Conservation (phyloP, 805 yeast species). For the Candida taoyuanica region DNA sequence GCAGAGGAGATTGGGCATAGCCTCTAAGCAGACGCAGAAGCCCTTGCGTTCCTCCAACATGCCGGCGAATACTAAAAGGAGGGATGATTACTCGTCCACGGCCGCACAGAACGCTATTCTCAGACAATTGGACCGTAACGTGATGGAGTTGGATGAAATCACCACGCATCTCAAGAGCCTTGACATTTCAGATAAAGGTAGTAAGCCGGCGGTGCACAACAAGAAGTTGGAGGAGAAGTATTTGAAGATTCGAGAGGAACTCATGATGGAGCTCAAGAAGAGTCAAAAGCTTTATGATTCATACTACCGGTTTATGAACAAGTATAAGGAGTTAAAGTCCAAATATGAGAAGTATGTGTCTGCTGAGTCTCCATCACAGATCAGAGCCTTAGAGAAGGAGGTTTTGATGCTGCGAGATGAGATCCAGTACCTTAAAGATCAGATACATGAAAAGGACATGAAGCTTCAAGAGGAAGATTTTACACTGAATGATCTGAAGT, state of each 20-base stretch:
- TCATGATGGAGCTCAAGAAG: conserved; percentile 31
- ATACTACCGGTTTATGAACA: conserved; percentile 29
- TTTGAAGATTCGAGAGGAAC: conserved; percentile 26
- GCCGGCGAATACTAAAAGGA: not conserved
- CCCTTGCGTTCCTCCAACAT: not conserved
- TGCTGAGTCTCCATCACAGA: not conserved
- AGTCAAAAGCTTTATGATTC: conserved; percentile 33
- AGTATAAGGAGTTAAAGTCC: conserved; percentile 26
- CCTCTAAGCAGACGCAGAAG: not conserved
- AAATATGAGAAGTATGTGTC: conserved; percentile 3
- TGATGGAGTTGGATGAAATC: conserved; percentile 22
- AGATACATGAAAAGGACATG: conserved; percentile 17
- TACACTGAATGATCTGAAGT: conserved; percentile 13
- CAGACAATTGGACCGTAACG: conserved; percentile 26
- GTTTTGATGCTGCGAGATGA: conserved; percentile 13
- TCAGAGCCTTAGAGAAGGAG: conserved; percentile 14
- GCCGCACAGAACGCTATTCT: conserved; percentile 13
- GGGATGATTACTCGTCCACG: conserved; percentile 5
- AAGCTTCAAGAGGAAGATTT: conserved; percentile 13
- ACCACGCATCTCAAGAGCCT: conserved; percentile 3
- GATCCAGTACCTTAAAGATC: conserved; percentile 12
- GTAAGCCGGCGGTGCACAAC: not conserved
- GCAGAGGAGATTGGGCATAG: conserved; percentile 4
- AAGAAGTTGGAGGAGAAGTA: conserved; percentile 21
- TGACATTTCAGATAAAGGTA: not conserved